phyloP scores from a whole-genome alignment of 805 yeast species.

The Saturnispora zaruensis region DNA sequence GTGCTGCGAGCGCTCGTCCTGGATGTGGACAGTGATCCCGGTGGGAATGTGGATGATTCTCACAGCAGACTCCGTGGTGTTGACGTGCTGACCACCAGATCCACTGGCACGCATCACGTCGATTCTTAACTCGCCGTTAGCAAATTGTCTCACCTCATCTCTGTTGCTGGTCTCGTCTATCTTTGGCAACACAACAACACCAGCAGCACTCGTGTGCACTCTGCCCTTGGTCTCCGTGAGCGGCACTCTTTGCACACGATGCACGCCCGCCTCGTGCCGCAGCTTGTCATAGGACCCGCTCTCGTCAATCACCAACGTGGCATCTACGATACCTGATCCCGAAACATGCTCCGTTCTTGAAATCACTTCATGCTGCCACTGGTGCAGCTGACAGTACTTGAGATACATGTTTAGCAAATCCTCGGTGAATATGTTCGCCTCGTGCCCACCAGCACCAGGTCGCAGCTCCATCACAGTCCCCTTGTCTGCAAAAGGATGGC shows the following conservation, averaged over 20 bases:
- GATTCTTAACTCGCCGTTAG: conserved; percentile 79
- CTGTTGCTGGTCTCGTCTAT: conserved; percentile 41
- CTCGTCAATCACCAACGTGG: conserved; percentile 62
- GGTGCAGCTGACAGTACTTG: conserved; percentile 52
- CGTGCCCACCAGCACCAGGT: conserved; percentile 96
- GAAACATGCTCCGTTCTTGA: conserved; percentile 47
- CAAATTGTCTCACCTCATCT: conserved; percentile 44
- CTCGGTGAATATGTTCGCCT: conserved; percentile 79
- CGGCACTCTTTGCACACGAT: conserved; percentile 90
- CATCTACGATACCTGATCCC: conserved; percentile 67
- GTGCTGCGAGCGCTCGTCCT: conserved; percentile 93
- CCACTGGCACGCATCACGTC: conserved; percentile 75
- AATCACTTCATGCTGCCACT: conserved; percentile 61
- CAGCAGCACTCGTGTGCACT: conserved; percentile 93
- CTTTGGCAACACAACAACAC: conserved; percentile 87
- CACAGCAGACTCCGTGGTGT: conserved; percentile 72
- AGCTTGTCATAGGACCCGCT: conserved; percentile 69
- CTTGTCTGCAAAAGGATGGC: conserved; percentile 64
- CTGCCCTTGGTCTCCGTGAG: conserved; percentile 91
- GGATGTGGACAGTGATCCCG: conserved; percentile 82
- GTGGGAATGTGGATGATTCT: conserved; percentile 87
- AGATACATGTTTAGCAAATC: conserved; percentile 78
- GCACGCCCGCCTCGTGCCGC: conserved; percentile 89
- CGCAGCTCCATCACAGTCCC: conserved; percentile 77
- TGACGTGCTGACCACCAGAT: conserved; percentile 55